Conservation (phyloP, 106 monocot genomes). For the Vanilla planifolia region DNA sequence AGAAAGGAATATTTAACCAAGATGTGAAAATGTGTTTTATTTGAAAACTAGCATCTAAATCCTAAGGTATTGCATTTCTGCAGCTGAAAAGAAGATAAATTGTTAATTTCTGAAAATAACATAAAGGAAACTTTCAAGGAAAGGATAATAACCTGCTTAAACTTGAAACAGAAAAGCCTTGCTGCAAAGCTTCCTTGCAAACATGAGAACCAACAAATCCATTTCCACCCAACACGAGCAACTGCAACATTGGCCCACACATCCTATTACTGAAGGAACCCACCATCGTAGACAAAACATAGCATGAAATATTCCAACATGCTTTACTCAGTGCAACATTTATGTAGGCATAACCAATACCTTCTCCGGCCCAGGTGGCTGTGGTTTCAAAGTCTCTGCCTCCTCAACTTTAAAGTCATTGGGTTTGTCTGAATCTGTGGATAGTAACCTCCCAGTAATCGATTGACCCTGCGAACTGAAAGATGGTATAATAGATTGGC, state of each 20-base stretch:
- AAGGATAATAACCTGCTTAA: constrained; percentile 65
- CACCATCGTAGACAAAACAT: constrained; percentile 1
- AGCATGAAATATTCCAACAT: neutral
- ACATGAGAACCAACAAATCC: constrained; percentile 98
- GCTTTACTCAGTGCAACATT: neutral
- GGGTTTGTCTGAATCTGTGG: constrained; percentile 51
- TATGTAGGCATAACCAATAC: constrained; percentile 13
- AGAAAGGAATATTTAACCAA: too few species aligned
- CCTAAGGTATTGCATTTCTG: neutral
- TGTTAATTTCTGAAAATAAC: too few species aligned
- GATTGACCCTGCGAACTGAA: constrained; percentile 21
- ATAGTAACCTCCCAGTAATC: constrained; percentile 43
- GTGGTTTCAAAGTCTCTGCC: constrained; percentile 68
- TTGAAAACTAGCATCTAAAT: neutral
- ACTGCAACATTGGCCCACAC: constrained; percentile 24
- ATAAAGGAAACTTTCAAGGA: too few species aligned
- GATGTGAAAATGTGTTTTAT: neutral
- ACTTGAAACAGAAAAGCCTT: constrained; percentile 74
- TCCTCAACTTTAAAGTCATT: constrained; percentile 84
- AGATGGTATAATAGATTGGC: neutral
- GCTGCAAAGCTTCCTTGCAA: constrained; percentile 83
- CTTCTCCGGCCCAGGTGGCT: constrained; percentile 65
- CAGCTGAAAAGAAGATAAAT: neutral
- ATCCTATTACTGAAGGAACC: neutral
- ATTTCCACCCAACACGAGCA: constrained; percentile 93